Evolutionary conservation across 495 filamentous ascomycete species (phyloP).

Genomic region (Penicillium herquei): DNA sequence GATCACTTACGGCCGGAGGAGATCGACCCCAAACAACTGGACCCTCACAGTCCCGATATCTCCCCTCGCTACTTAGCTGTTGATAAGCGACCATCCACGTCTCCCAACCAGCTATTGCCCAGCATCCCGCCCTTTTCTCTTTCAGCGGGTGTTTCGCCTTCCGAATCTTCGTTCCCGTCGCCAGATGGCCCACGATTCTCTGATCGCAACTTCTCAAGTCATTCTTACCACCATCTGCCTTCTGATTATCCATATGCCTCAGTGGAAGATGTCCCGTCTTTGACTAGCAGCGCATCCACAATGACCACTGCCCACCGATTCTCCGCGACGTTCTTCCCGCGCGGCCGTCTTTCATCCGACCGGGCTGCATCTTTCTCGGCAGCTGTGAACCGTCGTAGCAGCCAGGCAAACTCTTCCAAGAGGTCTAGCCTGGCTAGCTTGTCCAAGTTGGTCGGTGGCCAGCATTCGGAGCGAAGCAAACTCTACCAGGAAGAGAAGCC

Average conservation of each 20-base stretch:
- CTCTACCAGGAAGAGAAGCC: constrained; percentile 71
- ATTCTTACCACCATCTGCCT: constrained; percentile 60
- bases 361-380: constrained; percentile 70
- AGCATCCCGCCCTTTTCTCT: constrained; percentile 48
- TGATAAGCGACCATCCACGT: constrained; percentile 48
- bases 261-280: constrained; percentile 81
- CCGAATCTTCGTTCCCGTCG: constrained; percentile 49
- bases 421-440: constrained; percentile 83
- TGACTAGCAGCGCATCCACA: constrained; percentile 84
- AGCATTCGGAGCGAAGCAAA: constrained; percentile 77
- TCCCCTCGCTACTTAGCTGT: constrained; percentile 44
- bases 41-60: constrained; percentile 40
- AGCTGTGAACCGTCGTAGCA: constrained; percentile 57
- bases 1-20: constrained; percentile 36
- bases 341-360: constrained; percentile 50
- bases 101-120: constrained; percentile 53
- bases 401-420: constrained; percentile 50
- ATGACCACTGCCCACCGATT: constrained; percentile 63
- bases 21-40: constrained; percentile 10
- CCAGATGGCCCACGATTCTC: constrained; percentile 53
- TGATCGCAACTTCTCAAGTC: constrained; percentile 42
- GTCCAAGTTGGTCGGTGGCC: constrained; percentile 75
- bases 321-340: constrained; percentile 45
- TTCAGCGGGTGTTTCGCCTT: constrained; percentile 36
- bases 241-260: constrained; percentile 66